Percentiles rank a stretch among this genome's conserved stretches.
Conservation (phyloP, 1,139 yeast genomes). For the Geotrichum candidum region DNA sequence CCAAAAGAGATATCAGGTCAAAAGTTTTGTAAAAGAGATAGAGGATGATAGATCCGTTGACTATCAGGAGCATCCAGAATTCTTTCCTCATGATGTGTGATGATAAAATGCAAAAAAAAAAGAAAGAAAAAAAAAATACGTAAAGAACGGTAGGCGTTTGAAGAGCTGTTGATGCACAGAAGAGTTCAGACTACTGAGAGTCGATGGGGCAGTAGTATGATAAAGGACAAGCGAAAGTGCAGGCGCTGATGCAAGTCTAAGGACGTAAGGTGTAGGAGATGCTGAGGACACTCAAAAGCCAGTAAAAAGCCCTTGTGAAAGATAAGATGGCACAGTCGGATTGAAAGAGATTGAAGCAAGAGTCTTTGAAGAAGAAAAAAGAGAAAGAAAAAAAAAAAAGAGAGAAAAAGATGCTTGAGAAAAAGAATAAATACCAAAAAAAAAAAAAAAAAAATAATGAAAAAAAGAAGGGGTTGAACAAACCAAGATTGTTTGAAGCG, state of each 20-base stretch:
- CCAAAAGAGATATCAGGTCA: conserved; percentile 67
- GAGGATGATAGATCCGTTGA: conserved; percentile 40
- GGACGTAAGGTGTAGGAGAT: no score
- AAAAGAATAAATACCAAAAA: not conserved
- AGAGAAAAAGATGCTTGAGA: not conserved
- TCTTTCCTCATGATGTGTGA: conserved; percentile 26
- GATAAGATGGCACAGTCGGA: not conserved
- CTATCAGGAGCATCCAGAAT: conserved; percentile 26
- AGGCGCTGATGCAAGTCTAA: no score
- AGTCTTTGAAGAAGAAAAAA: not conserved
- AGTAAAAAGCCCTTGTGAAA: no score
- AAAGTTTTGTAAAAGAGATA: conserved; percentile 58
- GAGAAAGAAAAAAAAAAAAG: not conserved
- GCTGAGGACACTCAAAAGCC: no score
- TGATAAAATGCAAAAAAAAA: not conserved
- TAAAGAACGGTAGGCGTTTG: not conserved
- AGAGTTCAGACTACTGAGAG: no score
- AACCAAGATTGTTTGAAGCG: not conserved
- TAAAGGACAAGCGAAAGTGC: no score
- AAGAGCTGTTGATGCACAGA: no score
- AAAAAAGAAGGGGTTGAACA: conserved; percentile 1
- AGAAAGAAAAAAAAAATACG: not conserved
- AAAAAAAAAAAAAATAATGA: not conserved
- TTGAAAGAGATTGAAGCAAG: not conserved
- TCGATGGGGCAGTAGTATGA: no score